phyloP scores from a whole-genome alignment of 2,329 filamentous ascomycete species.

The Botrytis fabae region DNA sequence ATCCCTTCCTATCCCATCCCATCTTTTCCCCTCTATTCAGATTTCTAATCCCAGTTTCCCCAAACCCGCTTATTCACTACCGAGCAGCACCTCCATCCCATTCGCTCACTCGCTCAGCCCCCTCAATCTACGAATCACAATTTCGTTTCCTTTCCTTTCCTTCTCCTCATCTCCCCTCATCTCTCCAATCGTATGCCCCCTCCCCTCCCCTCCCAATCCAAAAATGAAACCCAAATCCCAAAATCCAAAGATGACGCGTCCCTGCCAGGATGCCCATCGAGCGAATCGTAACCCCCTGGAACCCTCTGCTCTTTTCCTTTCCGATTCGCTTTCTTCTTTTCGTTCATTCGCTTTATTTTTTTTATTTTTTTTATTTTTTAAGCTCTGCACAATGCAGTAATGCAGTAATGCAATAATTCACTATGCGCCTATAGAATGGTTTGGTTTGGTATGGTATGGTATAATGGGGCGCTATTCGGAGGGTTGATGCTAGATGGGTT shows the following conservation, averaged over 20 bases:
- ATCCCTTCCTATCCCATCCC: neutral
- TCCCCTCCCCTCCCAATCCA: too few relatives aligned
- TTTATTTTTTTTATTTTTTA: too few relatives aligned
- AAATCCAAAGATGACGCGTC: neutral
- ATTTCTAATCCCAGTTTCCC: neutral
- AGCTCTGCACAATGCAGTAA: too few relatives aligned
- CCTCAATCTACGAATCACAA: neutral
- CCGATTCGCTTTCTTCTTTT: neutral
- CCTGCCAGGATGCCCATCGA: neutral
- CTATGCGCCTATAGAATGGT: too few relatives aligned
- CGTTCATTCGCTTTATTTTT: too few relatives aligned
- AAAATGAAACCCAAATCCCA: too few relatives aligned
- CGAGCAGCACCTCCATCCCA: neutral
- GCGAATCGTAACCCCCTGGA: neutral
- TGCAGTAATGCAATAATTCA: too few relatives aligned
- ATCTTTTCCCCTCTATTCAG: neutral
- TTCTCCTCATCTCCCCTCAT: neutral
- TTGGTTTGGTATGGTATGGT: too few relatives aligned
- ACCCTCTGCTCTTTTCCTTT: neutral
- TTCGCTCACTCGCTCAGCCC: neutral
- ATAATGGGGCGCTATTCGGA: too few relatives aligned
- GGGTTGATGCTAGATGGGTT: neutral
- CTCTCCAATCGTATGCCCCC: neutral
- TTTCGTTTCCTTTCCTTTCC: neutral
- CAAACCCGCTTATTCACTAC: too few relatives aligned